Evolutionary conservation across 208 protist species (phyloP), one percentile per base, ranked within the genome.

Genomic region (Trypanosoma rangeli): DNA sequence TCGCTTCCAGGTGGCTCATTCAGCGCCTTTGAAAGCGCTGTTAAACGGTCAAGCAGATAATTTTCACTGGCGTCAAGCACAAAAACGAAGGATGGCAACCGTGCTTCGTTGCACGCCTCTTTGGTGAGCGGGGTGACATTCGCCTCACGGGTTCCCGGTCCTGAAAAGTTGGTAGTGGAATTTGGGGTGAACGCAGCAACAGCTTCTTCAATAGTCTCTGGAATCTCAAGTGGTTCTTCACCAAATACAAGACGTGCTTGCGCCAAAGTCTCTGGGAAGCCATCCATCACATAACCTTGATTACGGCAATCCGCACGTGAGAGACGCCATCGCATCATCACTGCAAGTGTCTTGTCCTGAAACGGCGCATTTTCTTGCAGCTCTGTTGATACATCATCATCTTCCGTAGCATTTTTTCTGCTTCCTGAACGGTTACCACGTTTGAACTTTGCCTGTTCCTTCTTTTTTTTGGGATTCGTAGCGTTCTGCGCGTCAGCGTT

Each of bases 271-370:
- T 87, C 61, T 29, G 97, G 97, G 52, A 94, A 92, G 9, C 97
- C 94, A 59, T 97, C 92, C 5, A 98, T 70, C 22, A 98, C 77
- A 73, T 93, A 98, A 28, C 97, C 97, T 49, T 97, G 92, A 68
- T 97, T 97, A n/a, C 70, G 68, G 68, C 91, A 97, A 46, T 92
- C 87, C 37, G 85, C 71, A 65, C 86, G 85, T 5, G 77, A 62
- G 2, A 98, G 67, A 33, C 95, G 91, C 88, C 91, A 95, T 42
- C 90, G 85, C 60, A 97, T 67, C 84, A 97, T 97, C 46, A 89
- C 24, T n/a, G 90, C 85, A 48, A 98, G 76, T 8, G 89, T 87
- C 57, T 79, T 84, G 54, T 94, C 69, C 60, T 92, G 87, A 59
- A 95, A 92, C 29, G 90, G 86, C 3, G 89, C 83, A 65, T 89